A percentile compares a stretch with the other conserved stretches of the same genome.
Evolutionary conservation across 176 grass and related monocot species (phyloP).

Genomic region (Avena atlantica): DNA sequence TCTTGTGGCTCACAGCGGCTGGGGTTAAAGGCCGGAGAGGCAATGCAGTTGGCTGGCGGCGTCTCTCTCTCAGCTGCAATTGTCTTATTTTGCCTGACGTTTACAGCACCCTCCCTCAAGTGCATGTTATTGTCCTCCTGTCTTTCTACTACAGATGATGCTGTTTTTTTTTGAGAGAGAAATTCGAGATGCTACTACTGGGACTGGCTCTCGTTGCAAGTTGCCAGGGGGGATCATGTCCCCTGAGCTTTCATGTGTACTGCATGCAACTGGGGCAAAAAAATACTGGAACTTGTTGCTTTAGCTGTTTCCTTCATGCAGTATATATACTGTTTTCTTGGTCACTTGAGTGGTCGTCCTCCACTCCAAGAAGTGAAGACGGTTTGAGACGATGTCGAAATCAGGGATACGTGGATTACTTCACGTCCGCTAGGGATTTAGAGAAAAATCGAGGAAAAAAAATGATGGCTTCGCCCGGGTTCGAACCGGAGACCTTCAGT

Average conservation of each 20-base stretch:
- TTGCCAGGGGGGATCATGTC: slow-evolving; percentile 34
- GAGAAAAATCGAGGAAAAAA: too few species aligned
- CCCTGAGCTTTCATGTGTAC: slow-evolving; percentile 17
- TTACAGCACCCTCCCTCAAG: slow-evolving; percentile 32
- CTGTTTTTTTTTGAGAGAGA: too few species aligned
- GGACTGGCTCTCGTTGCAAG: too few species aligned
- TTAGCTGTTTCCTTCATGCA: too few species aligned
- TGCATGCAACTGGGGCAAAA: slow-evolving; percentile 6
- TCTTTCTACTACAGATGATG: slow-evolving; percentile 34
- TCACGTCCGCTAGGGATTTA: too few species aligned
- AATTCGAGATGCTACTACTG: too few species aligned
- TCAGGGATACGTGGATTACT: too few species aligned
- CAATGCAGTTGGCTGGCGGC: neutral
- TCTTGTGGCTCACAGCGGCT: slow-evolving; percentile 42
- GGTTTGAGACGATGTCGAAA: too few species aligned
- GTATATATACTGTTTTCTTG: too few species aligned
- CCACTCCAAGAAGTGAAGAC: too few species aligned
- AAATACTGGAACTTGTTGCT: neutral
- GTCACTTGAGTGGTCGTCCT: too few species aligned
- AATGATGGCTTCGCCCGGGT: slow-evolving; percentile 70
- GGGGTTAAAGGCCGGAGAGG: slow-evolving; percentile 15
- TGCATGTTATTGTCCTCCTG: slow-evolving; percentile 40
- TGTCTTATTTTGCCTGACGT: slow-evolving; percentile 39
- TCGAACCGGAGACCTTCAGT: slow-evolving; percentile 97
- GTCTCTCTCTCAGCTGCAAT: neutral